A percentile compares a stretch with the other conserved stretches of the same genome.
phyloP scores from a whole-genome alignment of 106 monocot species.

The Ottelia alismoides region DNA sequence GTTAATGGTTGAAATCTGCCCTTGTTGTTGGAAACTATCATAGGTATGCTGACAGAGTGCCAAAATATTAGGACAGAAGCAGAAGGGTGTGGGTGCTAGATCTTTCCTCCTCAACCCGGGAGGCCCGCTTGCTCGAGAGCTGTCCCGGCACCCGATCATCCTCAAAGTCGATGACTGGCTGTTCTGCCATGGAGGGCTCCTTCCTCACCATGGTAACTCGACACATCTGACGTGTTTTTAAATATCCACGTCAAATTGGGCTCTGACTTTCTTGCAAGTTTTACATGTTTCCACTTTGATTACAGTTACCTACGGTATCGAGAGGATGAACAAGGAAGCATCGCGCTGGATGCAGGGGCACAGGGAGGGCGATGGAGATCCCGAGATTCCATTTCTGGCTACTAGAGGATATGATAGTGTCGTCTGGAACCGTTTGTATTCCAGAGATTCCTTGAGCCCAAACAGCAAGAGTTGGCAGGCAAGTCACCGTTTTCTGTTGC shows the following conservation, averaged over 20 bases:
- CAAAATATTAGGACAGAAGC: constrained; percentile 74
- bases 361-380: constrained; percentile 21
- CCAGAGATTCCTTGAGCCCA: constrained; percentile 24
- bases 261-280: too few relatives aligned
- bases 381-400: constrained; percentile 67
- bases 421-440: constrained; percentile 89
- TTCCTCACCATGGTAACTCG: constrained; percentile 89
- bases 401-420: constrained; percentile 88
- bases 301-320: constrained; percentile 80
- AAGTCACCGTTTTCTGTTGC: too few relatives aligned
- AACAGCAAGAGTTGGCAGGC: constrained; percentile 25
- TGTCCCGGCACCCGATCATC: constrained; percentile 53
- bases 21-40: too few relatives aligned
- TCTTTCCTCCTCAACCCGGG: constrained; percentile 76
- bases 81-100: constrained; percentile 70
- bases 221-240: too few relatives aligned
- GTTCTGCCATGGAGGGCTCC: constrained; percentile 96
- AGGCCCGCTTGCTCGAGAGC: constrained; percentile 61
- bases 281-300: too few relatives aligned
- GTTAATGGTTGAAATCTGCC: too few relatives aligned
- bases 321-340: constrained; percentile 75
- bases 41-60: constrained; percentile 42
- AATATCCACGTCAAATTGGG: too few relatives aligned
- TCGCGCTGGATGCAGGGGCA: constrained; percentile 70
- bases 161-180: constrained; percentile 82